Evolutionary conservation across 1,139 yeast species (phyloP).

Genomic region (Diutina sp.): DNA sequence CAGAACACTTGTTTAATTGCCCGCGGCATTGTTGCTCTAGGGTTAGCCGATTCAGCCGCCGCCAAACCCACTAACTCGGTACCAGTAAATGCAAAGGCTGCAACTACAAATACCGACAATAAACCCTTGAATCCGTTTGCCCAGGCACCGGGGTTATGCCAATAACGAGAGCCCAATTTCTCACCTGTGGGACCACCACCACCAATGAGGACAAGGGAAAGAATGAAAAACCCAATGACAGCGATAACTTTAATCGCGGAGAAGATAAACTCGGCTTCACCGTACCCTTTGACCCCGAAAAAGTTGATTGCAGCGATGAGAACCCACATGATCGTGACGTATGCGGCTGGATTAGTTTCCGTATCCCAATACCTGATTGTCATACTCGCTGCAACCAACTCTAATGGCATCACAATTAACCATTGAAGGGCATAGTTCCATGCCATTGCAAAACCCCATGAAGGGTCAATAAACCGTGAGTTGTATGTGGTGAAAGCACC

Average conservation of each 20-base stretch:
- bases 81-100: slow-evolving; percentile 59
- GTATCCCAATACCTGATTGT: slow-evolving; percentile 36
- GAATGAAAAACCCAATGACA: slow-evolving; percentile 28
- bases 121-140: slow-evolving; percentile 32
- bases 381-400: slow-evolving; percentile 66
- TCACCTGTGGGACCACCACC: slow-evolving; percentile 25
- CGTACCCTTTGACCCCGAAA: slow-evolving; percentile 34
- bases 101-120: slow-evolving; percentile 37
- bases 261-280: slow-evolving; percentile 30
- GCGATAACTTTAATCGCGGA: slow-evolving; percentile 31
- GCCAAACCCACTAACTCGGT: slow-evolving; percentile 53
- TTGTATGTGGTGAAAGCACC: slow-evolving; percentile 2
- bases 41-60: slow-evolving; percentile 53
- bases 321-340: slow-evolving; percentile 30
- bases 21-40: slow-evolving; percentile 46
- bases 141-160: slow-evolving; percentile 22
- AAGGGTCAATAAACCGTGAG: slow-evolving; percentile 28
- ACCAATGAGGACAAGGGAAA: slow-evolving; percentile 25
- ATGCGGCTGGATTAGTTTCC: slow-evolving; percentile 24
- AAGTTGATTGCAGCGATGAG: slow-evolving; percentile 24
- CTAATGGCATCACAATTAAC: slow-evolving; percentile 66
- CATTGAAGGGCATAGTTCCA: slow-evolving; percentile 45
- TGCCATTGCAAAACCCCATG: slow-evolving; percentile 3
- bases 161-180: slow-evolving; percentile 9
- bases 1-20: slow-evolving; percentile 52